Conservation (phyloP, 164 flowering plant species). For the Stephania cephalantha region DNA sequence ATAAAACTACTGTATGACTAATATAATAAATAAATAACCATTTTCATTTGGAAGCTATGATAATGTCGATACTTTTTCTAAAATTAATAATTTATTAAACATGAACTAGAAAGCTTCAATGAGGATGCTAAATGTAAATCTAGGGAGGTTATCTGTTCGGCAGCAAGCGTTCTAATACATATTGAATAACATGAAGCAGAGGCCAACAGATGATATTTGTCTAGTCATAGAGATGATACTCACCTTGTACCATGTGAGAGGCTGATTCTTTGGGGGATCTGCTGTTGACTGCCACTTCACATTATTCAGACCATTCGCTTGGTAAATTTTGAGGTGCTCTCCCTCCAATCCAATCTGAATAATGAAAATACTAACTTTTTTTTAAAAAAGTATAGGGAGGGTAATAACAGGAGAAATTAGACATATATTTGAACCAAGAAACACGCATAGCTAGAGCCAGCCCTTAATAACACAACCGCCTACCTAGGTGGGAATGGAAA, state of each 20-base stretch:
- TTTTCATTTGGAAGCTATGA: background rate
- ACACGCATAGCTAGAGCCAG: background rate
- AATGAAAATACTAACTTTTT: conserved; percentile 1
- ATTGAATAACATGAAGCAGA: background rate
- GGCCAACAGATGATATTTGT: background rate
- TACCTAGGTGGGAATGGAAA: background rate
- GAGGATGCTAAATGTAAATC: background rate
- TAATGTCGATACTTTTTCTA: background rate
- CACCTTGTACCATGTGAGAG: conserved; percentile 99
- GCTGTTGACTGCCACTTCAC: conserved; percentile 57
- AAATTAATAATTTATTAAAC: background rate
- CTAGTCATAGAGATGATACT: background rate
- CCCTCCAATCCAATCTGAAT: conserved; percentile 76
- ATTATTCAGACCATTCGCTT: conserved; percentile 36
- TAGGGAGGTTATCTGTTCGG: background rate
- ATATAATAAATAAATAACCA: background rate
- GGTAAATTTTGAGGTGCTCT: conserved; percentile 60
- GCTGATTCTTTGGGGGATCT: conserved; percentile 66
- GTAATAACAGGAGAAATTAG: background rate
- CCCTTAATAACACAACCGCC: background rate
- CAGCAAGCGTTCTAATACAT: background rate
- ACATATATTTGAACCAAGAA: background rate
- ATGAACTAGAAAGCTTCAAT: background rate
- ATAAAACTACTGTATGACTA: too few species aligned
- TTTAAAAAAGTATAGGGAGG: background rate